Evolutionary conservation across 148 eudicot species (phyloP).

Genomic region (Spergularia marina): DNA sequence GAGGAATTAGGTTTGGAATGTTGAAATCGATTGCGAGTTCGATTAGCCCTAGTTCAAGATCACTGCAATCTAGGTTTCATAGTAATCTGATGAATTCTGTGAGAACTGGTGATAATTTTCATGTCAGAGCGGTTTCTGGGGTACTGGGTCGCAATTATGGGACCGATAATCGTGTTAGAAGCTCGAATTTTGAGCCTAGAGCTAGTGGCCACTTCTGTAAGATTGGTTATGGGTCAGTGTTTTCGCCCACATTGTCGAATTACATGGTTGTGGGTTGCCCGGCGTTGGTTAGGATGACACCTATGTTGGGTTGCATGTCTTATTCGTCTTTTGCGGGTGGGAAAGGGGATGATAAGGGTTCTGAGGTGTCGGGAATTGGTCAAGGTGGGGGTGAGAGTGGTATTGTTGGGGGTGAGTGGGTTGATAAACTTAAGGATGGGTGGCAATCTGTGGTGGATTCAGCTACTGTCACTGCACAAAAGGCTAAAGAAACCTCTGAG

Average conservation of each 20-base stretch:
- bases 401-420: slow-evolving; percentile 54
- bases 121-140: slow-evolving; percentile 34
- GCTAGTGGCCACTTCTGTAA: slow-evolving; percentile 23
- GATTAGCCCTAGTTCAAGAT: slow-evolving; percentile 17
- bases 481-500: slow-evolving; percentile 58
- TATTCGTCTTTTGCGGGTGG: slow-evolving; percentile 53
- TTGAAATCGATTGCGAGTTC: slow-evolving; percentile 38
- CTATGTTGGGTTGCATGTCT: slow-evolving; percentile 32
- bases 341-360: slow-evolving; percentile 42
- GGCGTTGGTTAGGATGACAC: slow-evolving; percentile 34
- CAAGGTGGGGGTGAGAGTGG: slow-evolving; percentile 33
- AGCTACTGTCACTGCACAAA: slow-evolving; percentile 42
- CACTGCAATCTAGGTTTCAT: slow-evolving; percentile 14
- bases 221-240: slow-evolving; percentile 23
- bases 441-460: slow-evolving; percentile 60
- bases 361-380: slow-evolving; percentile 33
- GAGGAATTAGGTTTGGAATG: slow-evolving; percentile 45
- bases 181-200: slow-evolving; percentile 21
- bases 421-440: slow-evolving; percentile 52
- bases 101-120: slow-evolving; percentile 19
- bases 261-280: slow-evolving; percentile 19
- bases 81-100: slow-evolving; percentile 18
- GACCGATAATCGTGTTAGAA: slow-evolving; percentile 26
- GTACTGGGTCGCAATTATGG: slow-evolving; percentile 29
- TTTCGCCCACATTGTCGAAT: slow-evolving; percentile 38